These are phyloP conservation scores for Pichia sp. DNA, from an alignment of 1,139 yeast genomes.

Conservation along the genomic window DNA sequence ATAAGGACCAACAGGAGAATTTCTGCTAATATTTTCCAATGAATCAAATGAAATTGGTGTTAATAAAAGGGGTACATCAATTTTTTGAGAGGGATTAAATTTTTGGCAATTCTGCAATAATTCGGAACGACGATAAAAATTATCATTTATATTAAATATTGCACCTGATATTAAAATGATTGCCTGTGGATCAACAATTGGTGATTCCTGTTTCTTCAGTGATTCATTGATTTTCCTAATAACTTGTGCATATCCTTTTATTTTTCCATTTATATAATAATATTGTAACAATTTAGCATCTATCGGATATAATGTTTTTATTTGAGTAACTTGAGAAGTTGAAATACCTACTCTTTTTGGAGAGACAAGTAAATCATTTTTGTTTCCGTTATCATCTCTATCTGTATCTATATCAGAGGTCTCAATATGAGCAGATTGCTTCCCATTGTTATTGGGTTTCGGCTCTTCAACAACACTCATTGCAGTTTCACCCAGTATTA, in stretches of 20 bases:
- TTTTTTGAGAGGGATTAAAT: slow-evolving; percentile 35
- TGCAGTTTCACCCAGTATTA: too few relatives aligned
- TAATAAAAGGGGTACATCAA: slow-evolving; percentile 26
- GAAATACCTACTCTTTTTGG: too few relatives aligned
- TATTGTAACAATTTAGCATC: slow-evolving; percentile 30
- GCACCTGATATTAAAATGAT: slow-evolving; percentile 38
- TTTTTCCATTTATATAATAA: slow-evolving; percentile 29
- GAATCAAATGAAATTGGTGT: slow-evolving; percentile 31
- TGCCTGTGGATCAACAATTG: slow-evolving; percentile 28
- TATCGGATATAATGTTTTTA: slow-evolving; percentile 9
- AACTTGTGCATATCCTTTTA: slow-evolving; percentile 19
- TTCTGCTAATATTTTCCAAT: slow-evolving; percentile 24
- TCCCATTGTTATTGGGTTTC: too few relatives aligned
- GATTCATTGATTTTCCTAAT: slow-evolving; percentile 24
- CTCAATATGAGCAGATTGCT: too few relatives aligned
- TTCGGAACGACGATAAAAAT: slow-evolving; percentile 39
- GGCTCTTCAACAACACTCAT: too few relatives aligned
- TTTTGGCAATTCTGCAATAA: slow-evolving; percentile 38
- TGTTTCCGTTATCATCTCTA: too few relatives aligned
- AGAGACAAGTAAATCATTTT: too few relatives aligned
- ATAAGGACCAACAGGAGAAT: slow-evolving; percentile 9
- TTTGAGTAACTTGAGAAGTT: too few relatives aligned
- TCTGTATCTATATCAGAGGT: too few relatives aligned
- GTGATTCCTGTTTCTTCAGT: slow-evolving; percentile 8
- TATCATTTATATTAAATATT: slow-evolving; percentile 45